Conservation (phyloP, 208 protist species). For the Leishmania amazonensis region DNA sequence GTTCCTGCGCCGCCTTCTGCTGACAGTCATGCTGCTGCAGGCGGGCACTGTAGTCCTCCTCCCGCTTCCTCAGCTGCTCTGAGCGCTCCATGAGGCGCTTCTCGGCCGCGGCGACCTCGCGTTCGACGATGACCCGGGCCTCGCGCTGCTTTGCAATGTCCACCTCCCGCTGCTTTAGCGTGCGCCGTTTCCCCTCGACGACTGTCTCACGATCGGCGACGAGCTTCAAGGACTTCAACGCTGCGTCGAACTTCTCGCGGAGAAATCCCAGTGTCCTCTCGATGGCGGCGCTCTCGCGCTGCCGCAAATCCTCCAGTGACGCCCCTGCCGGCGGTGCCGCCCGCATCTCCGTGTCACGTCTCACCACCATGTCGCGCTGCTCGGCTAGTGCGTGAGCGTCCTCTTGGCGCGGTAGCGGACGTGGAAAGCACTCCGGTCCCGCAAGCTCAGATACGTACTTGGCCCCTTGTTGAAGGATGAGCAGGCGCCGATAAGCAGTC, state of each 20-base stretch:
- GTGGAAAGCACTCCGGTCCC: constrained; percentile 23
- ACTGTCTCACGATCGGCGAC: constrained; percentile 57
- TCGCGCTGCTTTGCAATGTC: constrained; percentile 56
- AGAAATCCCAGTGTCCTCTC: constrained; percentile 29
- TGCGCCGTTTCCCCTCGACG: constrained; percentile 45
- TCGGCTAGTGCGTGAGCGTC: constrained; percentile 30
- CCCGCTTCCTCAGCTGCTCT: constrained; percentile 29
- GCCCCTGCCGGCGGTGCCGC: constrained; percentile 21
- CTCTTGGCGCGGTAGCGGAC: constrained; percentile 50
- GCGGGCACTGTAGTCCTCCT: constrained; percentile 42
- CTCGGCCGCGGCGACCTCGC: constrained; percentile 46
- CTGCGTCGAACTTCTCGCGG: constrained; percentile 36
- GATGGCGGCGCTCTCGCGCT: constrained; percentile 21
- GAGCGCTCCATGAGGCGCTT: constrained; percentile 34
- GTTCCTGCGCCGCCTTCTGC: constrained; percentile 57
- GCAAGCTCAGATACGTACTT: constrained; percentile 22
- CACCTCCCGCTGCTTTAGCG: constrained; percentile 44
- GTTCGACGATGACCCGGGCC: constrained; percentile 37
- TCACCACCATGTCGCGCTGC: constrained; percentile 42
- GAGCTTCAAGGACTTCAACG: constrained; percentile 26
- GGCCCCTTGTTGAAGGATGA: constrained; percentile 24
- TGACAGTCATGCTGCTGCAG: constrained; percentile 50
- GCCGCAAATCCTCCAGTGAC: constrained; percentile 37
- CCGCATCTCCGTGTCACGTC: constrained; percentile 43
- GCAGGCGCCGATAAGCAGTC: constrained; percentile 29